Conservation (phyloP, 2,329 filamentous ascomycete species). For the Sodiomyces alkalinus region DNA sequence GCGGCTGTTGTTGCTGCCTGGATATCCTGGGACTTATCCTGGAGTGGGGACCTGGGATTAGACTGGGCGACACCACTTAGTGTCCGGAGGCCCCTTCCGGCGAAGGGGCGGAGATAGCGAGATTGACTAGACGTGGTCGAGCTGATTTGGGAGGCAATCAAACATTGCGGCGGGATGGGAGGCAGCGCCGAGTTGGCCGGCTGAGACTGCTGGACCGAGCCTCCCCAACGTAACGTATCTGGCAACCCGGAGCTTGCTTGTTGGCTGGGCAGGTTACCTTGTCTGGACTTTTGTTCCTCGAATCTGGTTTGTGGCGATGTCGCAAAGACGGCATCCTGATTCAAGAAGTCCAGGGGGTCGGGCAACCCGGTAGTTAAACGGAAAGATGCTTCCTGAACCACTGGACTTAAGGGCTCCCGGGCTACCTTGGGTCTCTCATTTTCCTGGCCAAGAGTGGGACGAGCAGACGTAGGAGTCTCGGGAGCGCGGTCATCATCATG, state of each 20-base stretch:
- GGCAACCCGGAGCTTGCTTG: constrained; percentile 29
- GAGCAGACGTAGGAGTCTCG: constrained; percentile 10
- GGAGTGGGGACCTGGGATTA: constrained; percentile 16
- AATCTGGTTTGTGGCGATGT: constrained; percentile 16
- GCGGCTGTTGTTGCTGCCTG: neutral
- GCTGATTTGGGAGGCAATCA: constrained; percentile 34
- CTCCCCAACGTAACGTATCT: constrained; percentile 39
- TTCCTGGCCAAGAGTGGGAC: constrained; percentile 25
- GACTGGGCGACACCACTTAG: constrained; percentile 24
- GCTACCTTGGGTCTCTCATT: constrained; percentile 33
- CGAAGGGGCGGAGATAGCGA: constrained; percentile 38
- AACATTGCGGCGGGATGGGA: constrained; percentile 33
- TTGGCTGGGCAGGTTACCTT: constrained; percentile 10
- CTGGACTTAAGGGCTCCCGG: constrained; percentile 36
- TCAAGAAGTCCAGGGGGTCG: constrained; percentile 25
- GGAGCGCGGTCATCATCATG: constrained; percentile 32
- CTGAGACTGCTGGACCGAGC: constrained; percentile 25
- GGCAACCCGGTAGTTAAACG: constrained; percentile 21
- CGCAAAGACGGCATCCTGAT: constrained; percentile 21
- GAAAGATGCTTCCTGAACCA: constrained; percentile 30
- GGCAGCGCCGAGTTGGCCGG: constrained; percentile 20
- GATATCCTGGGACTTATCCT: constrained; percentile 13
- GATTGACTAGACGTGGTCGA: constrained; percentile 35
- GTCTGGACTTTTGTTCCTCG: constrained; percentile 12
- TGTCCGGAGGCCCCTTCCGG: constrained; percentile 38